Base-by-base conservation (phyloP, 1,284 basidiomycete species). In the Melampsora larici-populina region DNA sequence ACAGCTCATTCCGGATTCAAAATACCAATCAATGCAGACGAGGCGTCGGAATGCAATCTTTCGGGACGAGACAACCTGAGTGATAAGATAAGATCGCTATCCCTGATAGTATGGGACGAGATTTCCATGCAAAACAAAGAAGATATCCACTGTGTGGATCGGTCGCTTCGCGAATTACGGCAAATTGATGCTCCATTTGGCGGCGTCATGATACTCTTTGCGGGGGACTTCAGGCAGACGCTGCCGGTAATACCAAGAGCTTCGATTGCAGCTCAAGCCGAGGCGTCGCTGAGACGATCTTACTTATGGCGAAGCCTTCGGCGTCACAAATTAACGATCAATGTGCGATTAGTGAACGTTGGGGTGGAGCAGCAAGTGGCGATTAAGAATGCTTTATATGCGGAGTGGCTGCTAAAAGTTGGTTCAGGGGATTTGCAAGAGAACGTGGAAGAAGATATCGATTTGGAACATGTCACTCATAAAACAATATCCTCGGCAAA, bases 1-100 rank as follows among this genome's bases (percentile, higher is more conserved):
- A 74, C 72, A 2, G 72, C 72, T 1, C 72, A 74, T 40, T 55
- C 72, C 1, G 31, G n/a, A 4, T 58, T 74, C 46, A 58, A 67
- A 11, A 67, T 74, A 1, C 72, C 72, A 15, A 17, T 73, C 0
- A 7, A 48, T 5, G 9, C 63, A 9, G 36, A 15, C 13, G 1
- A 18, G 18, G 26, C 40, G 2, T 15, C 81, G 82, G 0, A 87
- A 86, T 73, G 70, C 17, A 2, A 2, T 4, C 46, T 46, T 6
- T 63, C 24, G 6, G 29, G n/a, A 18, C 1, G 29, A 2, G 43
- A 60, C 24, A 24, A 5, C n/a, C 2, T 63, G 1, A 62, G 40
- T 7, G 1, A 33, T 1, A 17, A 7, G 29, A 21, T 65, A 21
- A 29, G 33, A 13, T 13, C 6, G n/a, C 7, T 3, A 15, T 7